Percentiles rank a stretch among this genome's conserved stretches.
phyloP scores from a whole-genome alignment of 306 rosid species.

The Pyrus pyrifolia region DNA sequence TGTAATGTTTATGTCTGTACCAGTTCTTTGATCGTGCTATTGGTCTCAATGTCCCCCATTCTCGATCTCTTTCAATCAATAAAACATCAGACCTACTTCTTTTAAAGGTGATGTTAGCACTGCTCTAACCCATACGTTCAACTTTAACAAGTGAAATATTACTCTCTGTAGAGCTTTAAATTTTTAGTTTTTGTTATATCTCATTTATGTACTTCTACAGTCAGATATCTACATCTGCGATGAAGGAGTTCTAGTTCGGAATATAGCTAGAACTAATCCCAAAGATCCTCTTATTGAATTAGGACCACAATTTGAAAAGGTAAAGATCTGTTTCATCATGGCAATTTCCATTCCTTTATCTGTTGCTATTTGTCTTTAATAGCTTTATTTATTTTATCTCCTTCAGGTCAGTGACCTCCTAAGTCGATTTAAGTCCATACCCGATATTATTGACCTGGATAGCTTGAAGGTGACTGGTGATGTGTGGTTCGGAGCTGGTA shows the following conservation, averaged over 20 bases:
- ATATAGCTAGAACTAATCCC: slow-evolving; percentile 56
- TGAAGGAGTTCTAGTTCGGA: slow-evolving; percentile 50
- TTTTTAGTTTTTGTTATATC: background rate
- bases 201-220: slow-evolving; percentile 38
- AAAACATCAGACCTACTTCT: slow-evolving; percentile 59
- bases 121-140: background rate
- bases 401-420: slow-evolving; percentile 53
- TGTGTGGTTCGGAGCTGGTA: slow-evolving; percentile 66
- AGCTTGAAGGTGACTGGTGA: slow-evolving; percentile 68
- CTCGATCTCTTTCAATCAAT: slow-evolving; percentile 47
- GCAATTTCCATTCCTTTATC: background rate
- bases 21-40: slow-evolving; percentile 51
- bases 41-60: slow-evolving; percentile 48
- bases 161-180: background rate
- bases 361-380: background rate
- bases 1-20: slow-evolving; percentile 7
- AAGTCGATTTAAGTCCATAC: slow-evolving; percentile 61
- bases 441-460: slow-evolving; percentile 54
- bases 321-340: slow-evolving; percentile 14
- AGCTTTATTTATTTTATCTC: slow-evolving; percentile 10
- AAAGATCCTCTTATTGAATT: slow-evolving; percentile 51
- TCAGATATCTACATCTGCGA: slow-evolving; percentile 49
- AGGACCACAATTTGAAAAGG: slow-evolving; percentile 79
- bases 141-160: background rate
- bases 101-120: slow-evolving; percentile 40